Percentiles rank a stretch among this genome's conserved stretches.
phyloP scores from a whole-genome alignment of 2,329 filamentous ascomycete genomes.

The Drechslera avenae region DNA sequence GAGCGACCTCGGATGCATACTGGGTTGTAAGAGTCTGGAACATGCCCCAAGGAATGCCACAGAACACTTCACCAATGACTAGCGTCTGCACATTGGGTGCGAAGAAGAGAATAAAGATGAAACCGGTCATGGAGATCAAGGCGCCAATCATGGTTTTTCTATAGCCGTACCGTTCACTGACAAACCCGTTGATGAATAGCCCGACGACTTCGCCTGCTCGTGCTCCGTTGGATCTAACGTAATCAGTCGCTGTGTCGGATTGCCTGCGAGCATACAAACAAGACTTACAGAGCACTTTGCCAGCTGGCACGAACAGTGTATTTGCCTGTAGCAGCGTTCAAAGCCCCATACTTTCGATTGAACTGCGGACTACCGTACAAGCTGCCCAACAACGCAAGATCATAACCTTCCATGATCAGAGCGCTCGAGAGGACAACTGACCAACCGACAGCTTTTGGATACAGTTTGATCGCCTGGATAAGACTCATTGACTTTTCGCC shows the following conservation, averaged over 20 bases:
- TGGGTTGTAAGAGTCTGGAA: slow-evolving; percentile 54
- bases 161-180: slow-evolving; percentile 52
- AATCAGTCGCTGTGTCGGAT: not conserved
- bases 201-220: slow-evolving; percentile 52
- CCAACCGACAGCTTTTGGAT: slow-evolving; percentile 85
- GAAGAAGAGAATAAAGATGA: slow-evolving; percentile 55
- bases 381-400: slow-evolving; percentile 77
- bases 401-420: slow-evolving; percentile 89
- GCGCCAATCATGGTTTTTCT: slow-evolving; percentile 51
- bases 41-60: slow-evolving; percentile 53
- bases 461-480: slow-evolving; percentile 74
- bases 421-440: slow-evolving; percentile 82
- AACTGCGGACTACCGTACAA: slow-evolving; percentile 62
- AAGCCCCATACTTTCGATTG: slow-evolving; percentile 51
- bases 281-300: slow-evolving; percentile 49
- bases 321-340: slow-evolving; percentile 42
- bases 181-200: slow-evolving; percentile 52
- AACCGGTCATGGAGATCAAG: slow-evolving; percentile 47
- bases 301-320: slow-evolving; percentile 49
- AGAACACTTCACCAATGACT: slow-evolving; percentile 52
- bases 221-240: slow-evolving; percentile 49
- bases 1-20: slow-evolving; percentile 65
- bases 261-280: not conserved
- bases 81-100: slow-evolving; percentile 47
- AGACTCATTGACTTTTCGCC: slow-evolving; percentile 60